Percentiles rank a stretch among this genome's conserved stretches.
Conservation (phyloP, 805 yeast genomes). For the Nakazawaea holstii region DNA sequence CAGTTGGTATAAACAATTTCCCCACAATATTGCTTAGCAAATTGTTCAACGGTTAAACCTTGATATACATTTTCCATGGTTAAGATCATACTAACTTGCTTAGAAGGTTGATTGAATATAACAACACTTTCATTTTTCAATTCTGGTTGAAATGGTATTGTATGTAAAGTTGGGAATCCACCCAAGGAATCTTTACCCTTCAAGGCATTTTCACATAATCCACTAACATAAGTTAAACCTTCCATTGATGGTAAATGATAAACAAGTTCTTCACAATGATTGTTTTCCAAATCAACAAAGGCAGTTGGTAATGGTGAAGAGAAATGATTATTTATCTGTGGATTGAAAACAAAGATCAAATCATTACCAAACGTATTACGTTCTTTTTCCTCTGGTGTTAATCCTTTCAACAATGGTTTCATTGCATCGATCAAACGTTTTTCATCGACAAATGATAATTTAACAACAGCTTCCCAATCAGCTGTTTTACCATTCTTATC, state of each 20-base stretch:
- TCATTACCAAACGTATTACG: conserved; percentile 77
- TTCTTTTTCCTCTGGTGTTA: conserved; percentile 62
- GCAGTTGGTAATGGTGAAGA: conserved; percentile 74
- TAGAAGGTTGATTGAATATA: conserved; percentile 82
- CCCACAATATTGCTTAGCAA: conserved; percentile 58
- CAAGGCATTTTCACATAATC: conserved; percentile 61
- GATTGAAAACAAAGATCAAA: conserved; percentile 64
- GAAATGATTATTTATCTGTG: conserved; percentile 63
- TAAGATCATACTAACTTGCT: conserved; percentile 76
- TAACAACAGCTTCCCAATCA: conserved; percentile 96
- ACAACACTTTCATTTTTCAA: conserved; percentile 58
- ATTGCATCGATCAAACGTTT: conserved; percentile 67
- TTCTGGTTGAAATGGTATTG: conserved; percentile 55
- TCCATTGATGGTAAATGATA: conserved; percentile 46
- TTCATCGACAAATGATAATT: conserved; percentile 88
- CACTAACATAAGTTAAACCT: conserved; percentile 37
- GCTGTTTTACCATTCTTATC: conserved; percentile 95
- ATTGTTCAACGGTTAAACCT: conserved; percentile 54
- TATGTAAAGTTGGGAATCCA: conserved; percentile 82
- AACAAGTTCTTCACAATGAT: conserved; percentile 67
- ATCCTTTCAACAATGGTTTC: conserved; percentile 53
- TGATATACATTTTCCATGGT: conserved; percentile 49
- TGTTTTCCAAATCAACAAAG: conserved; percentile 72
- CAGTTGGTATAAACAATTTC: conserved; percentile 70
- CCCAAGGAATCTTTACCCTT: conserved; percentile 71